A percentile compares a stretch with the other conserved stretches of the same genome.
phyloP scores from a whole-genome alignment of 495 filamentous ascomycete species.

The Annulohypoxylon nitens region DNA sequence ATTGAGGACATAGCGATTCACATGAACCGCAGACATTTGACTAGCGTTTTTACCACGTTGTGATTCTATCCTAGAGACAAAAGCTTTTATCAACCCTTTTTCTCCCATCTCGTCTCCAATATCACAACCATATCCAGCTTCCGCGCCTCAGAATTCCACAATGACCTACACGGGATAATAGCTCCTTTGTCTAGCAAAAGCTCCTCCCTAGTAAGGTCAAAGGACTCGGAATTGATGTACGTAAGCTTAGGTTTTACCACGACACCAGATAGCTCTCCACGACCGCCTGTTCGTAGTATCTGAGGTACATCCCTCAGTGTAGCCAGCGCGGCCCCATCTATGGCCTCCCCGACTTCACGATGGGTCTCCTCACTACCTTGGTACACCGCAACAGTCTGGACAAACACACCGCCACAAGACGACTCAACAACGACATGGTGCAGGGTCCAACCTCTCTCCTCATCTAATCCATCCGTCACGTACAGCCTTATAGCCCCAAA shows the following conservation, averaged over 20 bases:
- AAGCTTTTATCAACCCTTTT: neutral
- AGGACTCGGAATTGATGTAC: conserved; percentile 26
- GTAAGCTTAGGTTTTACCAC: conserved; percentile 39
- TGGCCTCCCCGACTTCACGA: neutral
- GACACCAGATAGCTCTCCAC: neutral
- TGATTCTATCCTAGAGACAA: no score
- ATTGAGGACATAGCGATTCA: no score
- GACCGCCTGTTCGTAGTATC: neutral
- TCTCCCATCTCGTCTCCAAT: conserved; percentile 42
- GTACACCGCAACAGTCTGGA: conserved; percentile 39
- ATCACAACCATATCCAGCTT: conserved; percentile 43
- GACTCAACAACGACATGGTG: conserved; percentile 44
- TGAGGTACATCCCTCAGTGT: conserved; percentile 15
- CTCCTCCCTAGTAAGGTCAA: no score
- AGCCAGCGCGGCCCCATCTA: conserved; percentile 5
- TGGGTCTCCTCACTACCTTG: neutral
- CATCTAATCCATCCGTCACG: neutral
- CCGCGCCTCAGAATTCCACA: conserved; percentile 50
- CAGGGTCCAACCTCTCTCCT: neutral
- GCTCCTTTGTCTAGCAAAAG: conserved; percentile 32
- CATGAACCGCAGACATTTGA: no score
- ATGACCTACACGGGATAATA: conserved; percentile 45
- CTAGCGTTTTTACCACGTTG: no score
- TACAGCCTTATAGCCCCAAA: conserved; percentile 36
- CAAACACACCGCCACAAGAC: conserved; percentile 34